Base-by-base conservation (phyloP, 768 basidiomycete genomes). In the Hericium alpestre region DNA sequence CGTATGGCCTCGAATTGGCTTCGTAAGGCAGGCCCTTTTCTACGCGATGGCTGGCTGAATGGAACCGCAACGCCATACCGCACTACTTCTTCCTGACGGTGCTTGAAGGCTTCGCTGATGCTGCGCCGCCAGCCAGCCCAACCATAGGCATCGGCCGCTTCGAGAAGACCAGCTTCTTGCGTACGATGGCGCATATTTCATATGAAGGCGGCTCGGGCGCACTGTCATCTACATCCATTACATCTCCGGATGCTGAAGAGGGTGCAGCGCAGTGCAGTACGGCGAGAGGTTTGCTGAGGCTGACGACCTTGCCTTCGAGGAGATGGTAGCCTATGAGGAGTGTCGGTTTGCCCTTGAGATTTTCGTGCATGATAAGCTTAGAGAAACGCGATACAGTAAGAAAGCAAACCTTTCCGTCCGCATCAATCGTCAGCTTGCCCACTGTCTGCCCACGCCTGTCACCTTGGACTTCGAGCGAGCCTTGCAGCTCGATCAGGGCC, bases 401-500 rank as follows among this genome's bases (percentile, higher is more conserved):
- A 51, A 2, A n/a, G 72, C 80, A 65, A 63, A 86, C 86, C 63
- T 75, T 75, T 25, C 66, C 59, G 5, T 57, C 69, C 7, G 79
- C 79, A 53, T 87, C 85, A 7, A 91, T 72, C 47, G 73, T 79
- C 11, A 96, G 70, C 60, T 74, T 83, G n/a, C 93, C 93, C 4
- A 95, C 81, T n/a, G 88, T 66, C 59, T 84, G 80, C 4, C 85
- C 87, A 25, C 83, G 77, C 39, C 78, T 79, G 61, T 84, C 78
- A 9, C 76, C 80, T 56, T 89, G 86, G 37, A 87, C 83, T 48
- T 87, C 83, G 39, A 96, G 76, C 52, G 77, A 74, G 53, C 93
- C 93, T 69, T 97, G 94, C 4, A 96, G 75, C 65, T 97, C 93
- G 54, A 97, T 79, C 4, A 97, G 73, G 43, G 92, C 82, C 13